Base-by-base conservation (phyloP, 495 filamentous ascomycete species). In the Penicillium manginii region DNA sequence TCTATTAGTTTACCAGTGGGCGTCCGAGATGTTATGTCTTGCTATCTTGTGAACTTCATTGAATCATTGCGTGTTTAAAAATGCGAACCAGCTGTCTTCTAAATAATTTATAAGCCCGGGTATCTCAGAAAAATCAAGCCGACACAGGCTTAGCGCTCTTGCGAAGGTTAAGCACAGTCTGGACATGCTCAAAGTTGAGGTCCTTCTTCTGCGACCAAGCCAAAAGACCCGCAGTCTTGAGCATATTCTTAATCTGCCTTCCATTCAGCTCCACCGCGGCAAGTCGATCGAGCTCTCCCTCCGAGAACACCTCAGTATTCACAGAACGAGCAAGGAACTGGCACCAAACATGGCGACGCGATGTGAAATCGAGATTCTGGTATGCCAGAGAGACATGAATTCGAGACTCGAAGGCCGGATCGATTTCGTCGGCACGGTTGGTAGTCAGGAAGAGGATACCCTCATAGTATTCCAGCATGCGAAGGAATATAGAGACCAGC, bases 361-460 rank as follows among this genome's bases (percentile, higher is more conserved):
- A 65, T 0, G 60, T 23, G 1, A 29, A 26, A 18, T 76, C 72
- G 2, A 83, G 75, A n/a, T 78, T 64, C 1, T 70, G 67, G 56
- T 80, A 84, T 19, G 67, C 63, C n/a, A 85, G 60, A 3, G 69
- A 70, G 18, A 84, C 66, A 58, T 84, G 77, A 54, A 85, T 81
- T 4, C 80, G 78, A 11, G 75, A 78, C 49, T 78, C 70, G 57
- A 86, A 81, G 2, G 81, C 81, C 0, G 71, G 59, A 31, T 85
- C 83, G 55, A 86, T 79, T 33, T 73, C 61, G 6, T 73, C 67
- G 15, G 77, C 68, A 4, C 80, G 78, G 62, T 85, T 86, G 31
- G 81, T 85, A 0, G 82, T 84, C 46, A 86, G 78, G 71, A 87
- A 86, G 58, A 87, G 71, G 54, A 87, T 84, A 22, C 86, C 86